phyloP scores from a whole-genome alignment of 805 yeast genomes.

The Cyberlindnera galapagoensis region DNA sequence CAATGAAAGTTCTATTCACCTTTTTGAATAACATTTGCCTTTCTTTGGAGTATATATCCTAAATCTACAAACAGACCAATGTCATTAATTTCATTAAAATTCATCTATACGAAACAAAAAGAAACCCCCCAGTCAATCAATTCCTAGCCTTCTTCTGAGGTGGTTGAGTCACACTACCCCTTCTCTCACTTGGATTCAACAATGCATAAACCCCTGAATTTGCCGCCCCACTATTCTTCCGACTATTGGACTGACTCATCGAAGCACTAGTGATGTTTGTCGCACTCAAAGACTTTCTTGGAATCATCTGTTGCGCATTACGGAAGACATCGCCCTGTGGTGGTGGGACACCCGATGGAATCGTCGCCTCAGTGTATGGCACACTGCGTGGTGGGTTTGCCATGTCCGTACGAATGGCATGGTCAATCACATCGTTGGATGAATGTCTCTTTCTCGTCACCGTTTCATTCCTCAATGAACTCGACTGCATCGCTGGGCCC shows the following conservation, averaged over 20 bases:
- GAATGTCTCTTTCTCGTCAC: conserved; percentile 19
- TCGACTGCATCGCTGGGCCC: conserved; percentile 14
- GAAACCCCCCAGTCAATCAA: no score
- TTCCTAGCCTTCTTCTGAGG: conserved; percentile 10
- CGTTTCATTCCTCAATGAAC: conserved; percentile 11
- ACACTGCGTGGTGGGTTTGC: conserved; percentile 22
- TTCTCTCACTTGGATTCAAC: conserved; percentile 22
- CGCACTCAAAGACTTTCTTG: conserved; percentile 16
- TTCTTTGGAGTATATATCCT: no score
- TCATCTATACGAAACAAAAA: no score
- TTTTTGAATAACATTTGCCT: no score
- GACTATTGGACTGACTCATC: neutral
- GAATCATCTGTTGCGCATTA: conserved; percentile 3
- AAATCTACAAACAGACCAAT: no score
- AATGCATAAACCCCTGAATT: conserved; percentile 22
- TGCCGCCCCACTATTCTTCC: neutral
- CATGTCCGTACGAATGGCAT: conserved; percentile 4
- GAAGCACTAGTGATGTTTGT: conserved; percentile 8
- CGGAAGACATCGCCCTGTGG: conserved; percentile 1
- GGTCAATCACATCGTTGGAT: conserved; percentile 17
- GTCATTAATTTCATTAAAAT: no score
- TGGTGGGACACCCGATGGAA: no score
- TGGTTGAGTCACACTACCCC: conserved; percentile 10
- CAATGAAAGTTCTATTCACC: no score
- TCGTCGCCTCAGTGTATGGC: conserved; percentile 8